Evolutionary conservation across 23 red algal species (phyloP).

Genomic region (Gracilariopsis chorda): DNA sequence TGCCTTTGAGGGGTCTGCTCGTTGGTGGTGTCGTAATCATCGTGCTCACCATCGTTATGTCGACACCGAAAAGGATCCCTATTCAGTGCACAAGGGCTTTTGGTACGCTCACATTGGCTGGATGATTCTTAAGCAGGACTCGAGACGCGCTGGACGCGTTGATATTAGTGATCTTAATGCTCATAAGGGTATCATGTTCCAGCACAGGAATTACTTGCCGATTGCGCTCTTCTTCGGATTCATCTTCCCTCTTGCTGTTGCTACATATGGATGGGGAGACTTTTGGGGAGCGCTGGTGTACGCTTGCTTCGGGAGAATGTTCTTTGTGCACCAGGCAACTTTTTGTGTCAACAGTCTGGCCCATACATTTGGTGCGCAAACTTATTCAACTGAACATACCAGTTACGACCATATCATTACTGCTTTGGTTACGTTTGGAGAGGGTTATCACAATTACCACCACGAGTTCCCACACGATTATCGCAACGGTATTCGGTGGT

Average conservation of each 20-base stretch:
- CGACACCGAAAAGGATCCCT: constrained; percentile 93
- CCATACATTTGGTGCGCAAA: constrained; percentile 90
- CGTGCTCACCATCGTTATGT: constrained; percentile 98
- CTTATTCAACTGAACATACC: constrained; percentile 88
- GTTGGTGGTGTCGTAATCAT: constrained; percentile 98
- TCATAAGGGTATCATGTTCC: constrained; percentile 76
- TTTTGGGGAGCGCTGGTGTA: constrained; percentile 97
- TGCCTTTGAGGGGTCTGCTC: constrained; percentile 91
- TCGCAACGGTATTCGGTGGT: constrained; percentile 97
- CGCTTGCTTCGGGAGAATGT: constrained; percentile 97
- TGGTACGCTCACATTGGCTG: constrained; percentile 97
- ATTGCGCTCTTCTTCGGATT: constrained; percentile 94
- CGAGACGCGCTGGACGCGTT: constrained; percentile 75
- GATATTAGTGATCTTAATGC: constrained; percentile 96
- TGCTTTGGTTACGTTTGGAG: constrained; percentile 92
- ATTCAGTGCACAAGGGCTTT: constrained; percentile 97
- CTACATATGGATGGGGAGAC: constrained; percentile 80
- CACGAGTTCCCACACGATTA: constrained; percentile 99
- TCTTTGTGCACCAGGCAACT: constrained; percentile 99
- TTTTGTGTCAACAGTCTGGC: constrained; percentile 98
- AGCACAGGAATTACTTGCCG: constrained; percentile 93
- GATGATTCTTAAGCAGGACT: constrained; percentile 98
- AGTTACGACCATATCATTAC: constrained; percentile 96
- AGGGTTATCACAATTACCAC: constrained; percentile 99
- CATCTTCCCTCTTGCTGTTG: constrained; percentile 75